These are phyloP conservation scores for Rhynchospora pubera DNA, from an alignment of 176 grass and related monocot genomes.

Conservation along the genomic window DNA sequence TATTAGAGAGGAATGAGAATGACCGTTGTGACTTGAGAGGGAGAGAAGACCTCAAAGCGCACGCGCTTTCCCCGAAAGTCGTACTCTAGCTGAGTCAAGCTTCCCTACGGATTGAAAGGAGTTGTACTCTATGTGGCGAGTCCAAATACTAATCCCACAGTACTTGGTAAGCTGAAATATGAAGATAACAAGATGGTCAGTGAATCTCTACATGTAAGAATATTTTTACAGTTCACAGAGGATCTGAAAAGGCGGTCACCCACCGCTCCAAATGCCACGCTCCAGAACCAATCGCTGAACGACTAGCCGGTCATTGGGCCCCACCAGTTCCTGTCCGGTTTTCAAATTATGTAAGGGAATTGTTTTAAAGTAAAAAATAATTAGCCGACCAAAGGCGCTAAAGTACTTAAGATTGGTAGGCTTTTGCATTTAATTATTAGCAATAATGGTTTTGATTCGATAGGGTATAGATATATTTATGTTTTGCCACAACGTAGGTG, in stretches of 20 bases:
- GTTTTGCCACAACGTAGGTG: too few species aligned
- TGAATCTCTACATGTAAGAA: background rate
- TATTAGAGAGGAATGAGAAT: too few species aligned
- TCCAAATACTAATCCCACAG: background rate
- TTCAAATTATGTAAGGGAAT: background rate
- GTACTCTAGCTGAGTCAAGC: too few species aligned
- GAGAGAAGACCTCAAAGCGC: background rate
- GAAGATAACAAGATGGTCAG: too few species aligned
- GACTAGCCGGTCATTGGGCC: too few species aligned
- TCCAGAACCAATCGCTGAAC: background rate
- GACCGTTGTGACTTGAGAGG: background rate
- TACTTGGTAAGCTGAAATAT: background rate
- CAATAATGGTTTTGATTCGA: too few species aligned
- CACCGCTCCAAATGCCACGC: background rate
- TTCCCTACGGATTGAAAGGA: background rate
- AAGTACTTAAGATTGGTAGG: background rate
- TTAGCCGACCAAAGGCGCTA: background rate
- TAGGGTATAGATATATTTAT: too few species aligned
- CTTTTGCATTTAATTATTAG: background rate
- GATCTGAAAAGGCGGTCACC: background rate
- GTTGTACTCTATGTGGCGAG: background rate
- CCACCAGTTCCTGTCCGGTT: background rate
- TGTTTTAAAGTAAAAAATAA: constrained; percentile 1
- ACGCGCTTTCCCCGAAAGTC: background rate
- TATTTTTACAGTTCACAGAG: background rate